Percentiles rank a stretch among this genome's conserved stretches.
phyloP scores from a whole-genome alignment of 108 stramenopile genomes.

The Conticribra weissflogii region DNA sequence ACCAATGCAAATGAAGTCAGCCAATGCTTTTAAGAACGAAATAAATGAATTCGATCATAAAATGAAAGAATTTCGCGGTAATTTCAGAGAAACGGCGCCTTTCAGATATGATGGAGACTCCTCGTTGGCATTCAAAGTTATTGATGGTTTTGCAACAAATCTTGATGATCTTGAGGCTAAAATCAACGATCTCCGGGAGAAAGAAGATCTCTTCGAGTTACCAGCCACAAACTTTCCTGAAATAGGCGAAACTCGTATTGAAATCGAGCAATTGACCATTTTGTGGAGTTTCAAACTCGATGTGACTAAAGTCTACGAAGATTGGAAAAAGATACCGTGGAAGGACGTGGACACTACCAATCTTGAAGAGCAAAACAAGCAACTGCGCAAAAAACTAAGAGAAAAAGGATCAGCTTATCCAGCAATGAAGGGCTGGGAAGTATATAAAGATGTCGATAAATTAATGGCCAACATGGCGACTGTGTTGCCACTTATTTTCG shows the following conservation, averaged over 20 bases:
- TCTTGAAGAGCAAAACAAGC: constrained; percentile 80
- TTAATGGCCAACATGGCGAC: constrained; percentile 83
- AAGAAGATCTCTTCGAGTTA: constrained; percentile 90
- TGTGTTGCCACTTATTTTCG: constrained; percentile 80
- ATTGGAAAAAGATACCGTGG: constrained; percentile 75
- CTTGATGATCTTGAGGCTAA: constrained; percentile 57
- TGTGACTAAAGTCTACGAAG: constrained; percentile 56
- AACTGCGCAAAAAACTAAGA: constrained; percentile 80
- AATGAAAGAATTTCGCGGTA: constrained; percentile 74
- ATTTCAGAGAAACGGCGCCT: constrained; percentile 80
- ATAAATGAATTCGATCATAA: constrained; percentile 69
- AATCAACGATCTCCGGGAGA: constrained; percentile 70
- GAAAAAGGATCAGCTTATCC: constrained; percentile 64
- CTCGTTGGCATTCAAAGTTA: constrained; percentile 66
- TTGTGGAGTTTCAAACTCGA: constrained; percentile 87
- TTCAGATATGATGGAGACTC: constrained; percentile 74
- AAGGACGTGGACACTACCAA: constrained; percentile 72
- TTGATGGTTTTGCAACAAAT: constrained; percentile 64
- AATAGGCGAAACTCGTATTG: constrained; percentile 72
- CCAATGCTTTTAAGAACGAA: constrained; percentile 72
- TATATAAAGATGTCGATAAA: constrained; percentile 84
- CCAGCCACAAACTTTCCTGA: constrained; percentile 80
- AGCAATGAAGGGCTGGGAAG: constrained; percentile 82
- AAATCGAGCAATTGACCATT: constrained; percentile 70
- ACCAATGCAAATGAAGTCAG: constrained; percentile 85